Evolutionary conservation across 1,284 basidiomycete genomes (phyloP).

Genomic region (Cutaneotrichosporon dermatis): DNA sequence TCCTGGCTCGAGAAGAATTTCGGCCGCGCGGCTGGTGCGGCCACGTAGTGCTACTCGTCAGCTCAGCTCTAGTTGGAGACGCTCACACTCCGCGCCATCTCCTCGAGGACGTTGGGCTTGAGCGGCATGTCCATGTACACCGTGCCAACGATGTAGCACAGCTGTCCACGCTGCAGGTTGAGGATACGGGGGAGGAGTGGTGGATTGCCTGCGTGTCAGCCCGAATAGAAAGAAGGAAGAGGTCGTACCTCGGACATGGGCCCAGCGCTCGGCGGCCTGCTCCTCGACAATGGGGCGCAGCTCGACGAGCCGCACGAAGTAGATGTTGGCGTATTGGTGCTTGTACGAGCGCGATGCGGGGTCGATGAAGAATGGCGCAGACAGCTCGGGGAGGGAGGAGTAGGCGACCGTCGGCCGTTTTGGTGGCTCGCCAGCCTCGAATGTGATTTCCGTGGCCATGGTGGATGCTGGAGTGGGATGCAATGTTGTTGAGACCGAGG

Average conservation of each 20-base stretch:
- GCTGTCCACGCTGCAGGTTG: constrained; percentile 74
- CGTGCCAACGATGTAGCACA: constrained; percentile 90
- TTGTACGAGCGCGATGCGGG: constrained; percentile 51
- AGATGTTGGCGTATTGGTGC: constrained; percentile 90
- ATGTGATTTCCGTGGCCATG: constrained; percentile 15
- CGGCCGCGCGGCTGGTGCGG: constrained; percentile 66
- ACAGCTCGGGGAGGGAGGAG: constrained; percentile 41
- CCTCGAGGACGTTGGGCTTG: constrained; percentile 94
- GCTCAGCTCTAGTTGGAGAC: not conserved
- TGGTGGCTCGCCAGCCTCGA: constrained; percentile 7
- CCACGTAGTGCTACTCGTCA: constrained; percentile 70
- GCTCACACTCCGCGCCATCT: constrained; percentile 84
- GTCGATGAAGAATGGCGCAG: constrained; percentile 45
- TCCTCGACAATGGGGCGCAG: constrained; percentile 63
- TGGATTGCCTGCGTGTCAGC: constrained; percentile 59
- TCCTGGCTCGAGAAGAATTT: constrained; percentile 79
- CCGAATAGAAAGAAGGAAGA: not conserved
- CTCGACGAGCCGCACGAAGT: constrained; percentile 70
- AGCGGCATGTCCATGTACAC: constrained; percentile 97
- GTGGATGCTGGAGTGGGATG: not conserved
- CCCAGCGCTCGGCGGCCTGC: constrained; percentile 65
- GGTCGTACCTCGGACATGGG: constrained; percentile 56
- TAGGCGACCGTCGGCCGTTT: constrained; percentile 33
- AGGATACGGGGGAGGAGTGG: constrained; percentile 75
- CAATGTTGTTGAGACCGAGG: not conserved